A percentile compares a stretch with the other conserved stretches of the same genome.
Conservation (phyloP, 441 rosid genomes). For the Syzygium syzygioides region DNA sequence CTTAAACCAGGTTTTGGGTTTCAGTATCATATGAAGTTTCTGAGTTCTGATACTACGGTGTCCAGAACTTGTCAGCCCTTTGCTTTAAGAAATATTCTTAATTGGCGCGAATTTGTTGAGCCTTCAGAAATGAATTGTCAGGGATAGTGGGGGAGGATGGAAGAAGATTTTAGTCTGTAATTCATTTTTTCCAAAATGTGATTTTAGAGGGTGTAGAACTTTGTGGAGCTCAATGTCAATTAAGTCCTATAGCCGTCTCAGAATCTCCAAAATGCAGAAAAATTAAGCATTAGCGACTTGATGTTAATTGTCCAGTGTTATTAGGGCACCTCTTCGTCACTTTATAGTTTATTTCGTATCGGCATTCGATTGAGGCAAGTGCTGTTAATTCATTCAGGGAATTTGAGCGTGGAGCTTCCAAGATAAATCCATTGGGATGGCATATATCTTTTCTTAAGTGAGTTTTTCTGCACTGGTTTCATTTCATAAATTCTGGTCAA, state of each 20-base stretch:
- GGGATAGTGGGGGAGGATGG: neutral
- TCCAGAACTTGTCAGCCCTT: neutral
- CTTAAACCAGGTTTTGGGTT: neutral
- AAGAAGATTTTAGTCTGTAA: neutral
- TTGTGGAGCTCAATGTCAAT: neutral
- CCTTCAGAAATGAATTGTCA: neutral
- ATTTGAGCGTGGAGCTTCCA: conserved; percentile 40
- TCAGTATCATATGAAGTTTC: neutral
- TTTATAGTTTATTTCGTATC: neutral
- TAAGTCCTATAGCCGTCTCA: neutral
- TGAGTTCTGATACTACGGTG: neutral
- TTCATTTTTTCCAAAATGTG: neutral
- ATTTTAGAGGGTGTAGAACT: neutral
- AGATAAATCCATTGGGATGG: conserved; percentile 64
- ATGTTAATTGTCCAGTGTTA: neutral
- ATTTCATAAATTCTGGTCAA: neutral
- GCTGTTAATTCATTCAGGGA: conserved; percentile 35
- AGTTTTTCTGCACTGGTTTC: neutral
- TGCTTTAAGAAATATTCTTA: neutral
- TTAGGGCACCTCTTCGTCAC: neutral
- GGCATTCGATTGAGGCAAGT: neutral
- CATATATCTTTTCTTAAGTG: conserved; percentile 83
- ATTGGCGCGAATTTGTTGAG: neutral
- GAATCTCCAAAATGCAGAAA: neutral
- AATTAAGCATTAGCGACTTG: neutral